Base-by-base conservation (phyloP, 2,329 filamentous ascomycete genomes). In the Xenoacremonium recifei region DNA sequence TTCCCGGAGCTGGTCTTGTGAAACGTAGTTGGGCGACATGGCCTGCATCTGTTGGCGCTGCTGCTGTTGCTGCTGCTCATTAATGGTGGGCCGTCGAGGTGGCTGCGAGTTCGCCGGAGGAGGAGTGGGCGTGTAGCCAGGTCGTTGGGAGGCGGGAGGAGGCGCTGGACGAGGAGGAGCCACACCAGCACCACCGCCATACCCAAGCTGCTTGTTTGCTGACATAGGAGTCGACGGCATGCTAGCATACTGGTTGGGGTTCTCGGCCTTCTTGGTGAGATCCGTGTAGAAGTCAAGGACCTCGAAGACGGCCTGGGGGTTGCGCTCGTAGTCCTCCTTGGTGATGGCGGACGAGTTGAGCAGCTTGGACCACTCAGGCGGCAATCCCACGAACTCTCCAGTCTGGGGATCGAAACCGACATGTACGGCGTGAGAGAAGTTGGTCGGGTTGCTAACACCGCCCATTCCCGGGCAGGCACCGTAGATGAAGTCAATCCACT, bases 401-500 rank as follows among this genome's bases (percentile, higher is more conserved):
- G 89, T 96, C 57, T 90, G 85, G 19, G 92, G 90, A 63, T 99
- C 93, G 62, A 97, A 99, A 46, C 93, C 93, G 53, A 99, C 93
- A 64, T 99, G 93, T 18, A 99, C 91, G 35, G 91, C 87, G 64
- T 99, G 93, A 18, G 87, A 90, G 71, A 99, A 99, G 72, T 97
- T 96, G 52, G 93, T 97, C 5, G 93, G 93, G 66, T 97, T 96
- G 70, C 92, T 96, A 42, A 99, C 93, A 55, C 93, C 93, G 48
- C 93, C 91, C 89, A 97, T 96, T 49, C 89, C 92, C 15, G 93
- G 93, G 65, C 92, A 97, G 51, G 92, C 86, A 56, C 92, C 90
- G 64, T 97, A 97, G 53, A 99, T 95, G 64, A 91, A 89, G 66
- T 99, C 93, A 59, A 97, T 96, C 93, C 93, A 99, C 59, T 95